A percentile compares a stretch with the other conserved stretches of the same genome.
phyloP scores from a whole-genome alignment of 305 asterid genomes.

The Fraxinus sp. region DNA sequence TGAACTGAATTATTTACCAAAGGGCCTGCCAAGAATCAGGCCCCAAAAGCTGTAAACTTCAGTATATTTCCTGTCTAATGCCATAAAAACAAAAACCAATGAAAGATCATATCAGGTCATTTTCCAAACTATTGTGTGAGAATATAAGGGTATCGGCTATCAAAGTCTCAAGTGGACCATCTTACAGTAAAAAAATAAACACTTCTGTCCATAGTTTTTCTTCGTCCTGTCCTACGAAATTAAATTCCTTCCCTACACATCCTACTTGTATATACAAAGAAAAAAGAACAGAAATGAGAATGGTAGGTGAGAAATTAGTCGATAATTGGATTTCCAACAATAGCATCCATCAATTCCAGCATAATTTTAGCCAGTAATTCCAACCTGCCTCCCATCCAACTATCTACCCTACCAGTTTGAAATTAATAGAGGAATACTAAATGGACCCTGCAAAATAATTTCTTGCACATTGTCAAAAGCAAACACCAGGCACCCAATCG shows the following conservation, averaged over 20 bases:
- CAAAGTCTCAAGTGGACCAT: background rate
- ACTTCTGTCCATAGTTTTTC: background rate
- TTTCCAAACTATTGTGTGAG: background rate
- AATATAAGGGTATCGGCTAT: background rate
- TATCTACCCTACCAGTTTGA: constrained; percentile 22
- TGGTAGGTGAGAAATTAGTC: constrained; percentile 15
- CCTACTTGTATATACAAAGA: background rate
- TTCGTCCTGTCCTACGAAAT: background rate
- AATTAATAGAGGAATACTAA: constrained; percentile 10
- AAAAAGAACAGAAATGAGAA: constrained; percentile 2
- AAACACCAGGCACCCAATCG: background rate
- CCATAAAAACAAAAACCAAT: background rate
- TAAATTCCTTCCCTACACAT: background rate
- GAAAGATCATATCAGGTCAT: background rate
- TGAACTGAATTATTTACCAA: background rate
- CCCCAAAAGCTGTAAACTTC: background rate
- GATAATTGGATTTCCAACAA: constrained; percentile 2
- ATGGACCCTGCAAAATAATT: background rate
- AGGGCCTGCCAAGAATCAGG: background rate
- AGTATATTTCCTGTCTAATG: background rate
- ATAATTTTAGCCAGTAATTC: background rate
- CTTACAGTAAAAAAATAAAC: background rate
- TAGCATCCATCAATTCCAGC: constrained; percentile 8
- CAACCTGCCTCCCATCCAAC: constrained; percentile 19
- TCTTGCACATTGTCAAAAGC: background rate